A percentile compares a stretch with the other conserved stretches of the same genome.
These are phyloP conservation scores for Thozetella sp. DNA, from an alignment of 495 filamentous ascomycete species.

Conservation along the genomic window DNA sequence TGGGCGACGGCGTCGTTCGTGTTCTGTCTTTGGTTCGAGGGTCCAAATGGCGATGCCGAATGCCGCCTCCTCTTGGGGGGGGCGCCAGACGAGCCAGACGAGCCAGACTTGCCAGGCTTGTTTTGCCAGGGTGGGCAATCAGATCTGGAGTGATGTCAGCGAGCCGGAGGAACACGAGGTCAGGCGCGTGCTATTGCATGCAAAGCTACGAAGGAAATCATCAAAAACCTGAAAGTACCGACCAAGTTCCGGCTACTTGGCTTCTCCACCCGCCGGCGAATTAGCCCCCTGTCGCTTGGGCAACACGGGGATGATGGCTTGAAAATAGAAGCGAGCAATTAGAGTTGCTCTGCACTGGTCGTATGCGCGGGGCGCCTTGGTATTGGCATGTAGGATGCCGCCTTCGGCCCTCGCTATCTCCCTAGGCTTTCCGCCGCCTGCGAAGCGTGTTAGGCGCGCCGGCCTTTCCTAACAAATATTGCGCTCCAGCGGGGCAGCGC, in stretches of 20 bases:
- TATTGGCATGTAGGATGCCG: not conserved
- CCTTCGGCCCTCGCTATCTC: not conserved
- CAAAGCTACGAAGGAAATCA: too few species aligned
- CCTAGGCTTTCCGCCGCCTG: not conserved
- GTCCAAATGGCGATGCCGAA: too few species aligned
- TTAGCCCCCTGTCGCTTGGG: not conserved
- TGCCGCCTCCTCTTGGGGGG: too few species aligned
- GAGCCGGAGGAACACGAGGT: not conserved
- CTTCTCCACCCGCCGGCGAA: not conserved
- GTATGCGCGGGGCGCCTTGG: not conserved
- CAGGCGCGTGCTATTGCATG: not conserved
- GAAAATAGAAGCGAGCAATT: not conserved
- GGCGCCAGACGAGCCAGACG: too few species aligned
- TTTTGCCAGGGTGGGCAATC: too few species aligned
- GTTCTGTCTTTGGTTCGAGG: too few species aligned
- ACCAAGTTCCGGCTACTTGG: not conserved
- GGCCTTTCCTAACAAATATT: not conserved
- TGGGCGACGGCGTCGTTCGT: too few species aligned
- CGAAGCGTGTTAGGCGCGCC: not conserved
- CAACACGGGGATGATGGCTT: not conserved
- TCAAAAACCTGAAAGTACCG: not conserved
- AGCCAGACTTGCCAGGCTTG: too few species aligned
- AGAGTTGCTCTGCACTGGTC: not conserved
- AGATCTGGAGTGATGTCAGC: not conserved
- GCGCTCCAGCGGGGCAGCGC: not conserved